phyloP scores from a whole-genome alignment of 2,329 filamentous ascomycete species.

The Colletotrichum sp. region DNA sequence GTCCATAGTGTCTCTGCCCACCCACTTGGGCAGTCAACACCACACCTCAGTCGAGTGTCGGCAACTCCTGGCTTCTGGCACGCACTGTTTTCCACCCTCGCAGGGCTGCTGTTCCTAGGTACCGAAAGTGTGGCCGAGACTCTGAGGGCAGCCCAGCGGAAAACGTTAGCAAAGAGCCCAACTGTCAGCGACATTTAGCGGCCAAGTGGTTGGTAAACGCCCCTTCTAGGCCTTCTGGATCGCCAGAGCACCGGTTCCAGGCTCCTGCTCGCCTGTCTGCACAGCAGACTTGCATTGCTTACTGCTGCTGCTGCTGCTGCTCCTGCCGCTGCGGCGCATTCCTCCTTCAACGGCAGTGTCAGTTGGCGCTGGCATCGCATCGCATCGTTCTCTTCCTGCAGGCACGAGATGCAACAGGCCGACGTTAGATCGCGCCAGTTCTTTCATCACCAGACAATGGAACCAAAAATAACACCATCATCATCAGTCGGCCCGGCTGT shows the following conservation, averaged over 20 bases:
- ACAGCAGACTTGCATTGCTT: background rate
- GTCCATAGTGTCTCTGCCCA: background rate
- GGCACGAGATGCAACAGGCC: background rate
- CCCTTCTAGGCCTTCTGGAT: slow-evolving; percentile 1
- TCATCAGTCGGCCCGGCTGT: background rate
- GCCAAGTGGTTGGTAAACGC: slow-evolving; percentile 1
- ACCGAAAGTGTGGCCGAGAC: slow-evolving; percentile 10
- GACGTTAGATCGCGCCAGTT: background rate
- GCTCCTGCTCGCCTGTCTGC: background rate
- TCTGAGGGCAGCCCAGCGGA: background rate
- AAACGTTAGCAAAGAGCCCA: background rate
- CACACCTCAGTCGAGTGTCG: background rate
- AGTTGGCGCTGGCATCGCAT: background rate
- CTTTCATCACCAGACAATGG: background rate
- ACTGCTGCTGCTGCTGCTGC: background rate
- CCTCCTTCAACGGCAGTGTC: background rate
- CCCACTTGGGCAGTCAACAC: background rate
- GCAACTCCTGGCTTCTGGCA: background rate
- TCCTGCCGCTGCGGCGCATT: background rate
- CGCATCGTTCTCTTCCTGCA: background rate
- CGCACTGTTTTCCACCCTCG: background rate
- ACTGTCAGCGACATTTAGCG: slow-evolving; percentile 10
- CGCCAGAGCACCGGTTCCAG: background rate
- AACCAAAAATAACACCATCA: slow-evolving; percentile 1
- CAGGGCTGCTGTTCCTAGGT: background rate